These are phyloP conservation scores for Blumeria graminis DNA, from an alignment of 2,329 filamentous ascomycete genomes.

Conservation along the genomic window DNA sequence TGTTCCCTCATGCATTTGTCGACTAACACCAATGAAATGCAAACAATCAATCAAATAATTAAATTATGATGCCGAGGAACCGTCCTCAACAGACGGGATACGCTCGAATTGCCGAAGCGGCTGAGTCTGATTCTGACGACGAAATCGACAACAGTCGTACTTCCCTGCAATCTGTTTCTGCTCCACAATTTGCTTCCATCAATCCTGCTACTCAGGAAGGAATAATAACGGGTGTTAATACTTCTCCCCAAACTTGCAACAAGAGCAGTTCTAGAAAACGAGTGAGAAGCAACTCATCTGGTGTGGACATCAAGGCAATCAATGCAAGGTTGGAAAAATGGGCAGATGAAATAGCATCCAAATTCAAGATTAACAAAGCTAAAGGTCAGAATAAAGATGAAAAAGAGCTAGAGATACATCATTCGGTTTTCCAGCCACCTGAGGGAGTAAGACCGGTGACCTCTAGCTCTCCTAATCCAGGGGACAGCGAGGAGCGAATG, in stretches of 20 bases:
- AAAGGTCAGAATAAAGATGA: constrained; percentile 55
- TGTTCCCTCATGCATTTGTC: too few relatives aligned
- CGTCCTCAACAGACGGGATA: constrained; percentile 54
- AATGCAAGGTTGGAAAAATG: constrained; percentile 86
- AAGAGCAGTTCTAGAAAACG: constrained; percentile 23
- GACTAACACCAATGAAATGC: too few relatives aligned
- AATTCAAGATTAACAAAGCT: constrained; percentile 70
- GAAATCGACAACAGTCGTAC: constrained; percentile 28
- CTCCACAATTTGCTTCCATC: constrained; percentile 36
- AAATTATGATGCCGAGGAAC: constrained; percentile 11
- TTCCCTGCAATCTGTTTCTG: constrained; percentile 28
- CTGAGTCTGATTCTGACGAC: constrained; percentile 41
- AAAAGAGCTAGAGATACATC: constrained; percentile 80
- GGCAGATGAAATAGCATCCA: constrained; percentile 93
- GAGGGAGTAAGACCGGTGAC: constrained; percentile 66
- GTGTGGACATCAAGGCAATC: constrained; percentile 93
- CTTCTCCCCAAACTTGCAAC: constrained; percentile 19
- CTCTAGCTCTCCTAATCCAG: constrained; percentile 43
- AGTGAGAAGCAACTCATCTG: constrained; percentile 49
- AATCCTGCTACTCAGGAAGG: constrained; percentile 35
- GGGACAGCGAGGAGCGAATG: constrained; percentile 38
- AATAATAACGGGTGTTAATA: constrained; percentile 25
- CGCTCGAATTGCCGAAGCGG: constrained; percentile 57
- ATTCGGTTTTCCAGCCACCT: constrained; percentile 86
- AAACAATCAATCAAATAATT: background rate